A percentile compares a stretch with the other conserved stretches of the same genome.
Conservation (phyloP, 2,329 filamentous ascomycete species). For the Madurella mycetomatis region DNA sequence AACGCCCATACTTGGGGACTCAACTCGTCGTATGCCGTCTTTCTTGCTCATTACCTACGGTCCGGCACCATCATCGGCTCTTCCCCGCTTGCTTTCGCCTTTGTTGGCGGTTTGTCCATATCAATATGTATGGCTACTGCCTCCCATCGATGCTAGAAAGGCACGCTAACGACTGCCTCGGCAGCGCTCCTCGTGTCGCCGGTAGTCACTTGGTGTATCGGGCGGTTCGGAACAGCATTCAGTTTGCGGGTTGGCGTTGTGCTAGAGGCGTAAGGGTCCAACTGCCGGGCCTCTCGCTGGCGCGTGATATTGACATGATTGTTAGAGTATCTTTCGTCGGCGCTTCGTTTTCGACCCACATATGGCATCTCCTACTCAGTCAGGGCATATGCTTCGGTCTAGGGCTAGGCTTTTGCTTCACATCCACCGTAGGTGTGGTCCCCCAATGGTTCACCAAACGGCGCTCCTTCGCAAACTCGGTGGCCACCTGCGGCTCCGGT, state of each 20-base stretch:
- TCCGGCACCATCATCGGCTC: constrained; percentile 59
- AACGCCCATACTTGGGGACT: constrained; percentile 73
- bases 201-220: constrained; percentile 57
- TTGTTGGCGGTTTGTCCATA: constrained; percentile 69
- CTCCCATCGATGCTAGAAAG: constrained; percentile 27
- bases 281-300: neutral
- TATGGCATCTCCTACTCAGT: constrained; percentile 72
- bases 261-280: constrained; percentile 50
- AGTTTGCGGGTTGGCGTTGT: constrained; percentile 62
- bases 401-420: constrained; percentile 74
- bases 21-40: constrained; percentile 60
- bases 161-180: constrained; percentile 5
- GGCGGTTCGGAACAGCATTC: constrained; percentile 57
- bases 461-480: constrained; percentile 65
- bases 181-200: constrained; percentile 64
- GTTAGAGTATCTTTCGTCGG: constrained; percentile 56
- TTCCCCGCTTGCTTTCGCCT: constrained; percentile 65
- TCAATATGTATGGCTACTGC: constrained; percentile 41
- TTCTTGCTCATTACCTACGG: constrained; percentile 53
- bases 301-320: neutral
- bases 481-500: constrained; percentile 65
- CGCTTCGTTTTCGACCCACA: constrained; percentile 62
- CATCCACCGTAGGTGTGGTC: constrained; percentile 61
- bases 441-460: constrained; percentile 70
- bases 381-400: constrained; percentile 75